Percentiles rank a stretch among this genome's conserved stretches.
Evolutionary conservation across 2,329 filamentous ascomycete genomes (phyloP).

Genomic region (Claviceps maximensis): DNA sequence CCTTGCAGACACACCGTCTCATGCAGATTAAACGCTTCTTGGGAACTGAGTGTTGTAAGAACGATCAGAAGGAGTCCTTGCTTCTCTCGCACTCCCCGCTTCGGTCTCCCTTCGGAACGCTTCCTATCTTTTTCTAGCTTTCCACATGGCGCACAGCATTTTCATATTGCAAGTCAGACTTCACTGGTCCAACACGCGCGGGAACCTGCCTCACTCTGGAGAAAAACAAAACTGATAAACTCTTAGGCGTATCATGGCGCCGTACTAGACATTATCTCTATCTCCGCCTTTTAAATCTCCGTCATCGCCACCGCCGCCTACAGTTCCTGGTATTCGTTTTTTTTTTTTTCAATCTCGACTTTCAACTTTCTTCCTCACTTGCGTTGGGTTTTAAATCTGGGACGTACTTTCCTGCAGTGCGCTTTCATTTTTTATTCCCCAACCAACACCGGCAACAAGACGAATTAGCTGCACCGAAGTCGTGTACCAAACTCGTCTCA

Average conservation of each 20-base stretch:
- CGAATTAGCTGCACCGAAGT: neutral
- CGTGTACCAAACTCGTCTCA: neutral
- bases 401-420: neutral
- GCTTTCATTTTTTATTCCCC: neutral
- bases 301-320: constrained; percentile 1
- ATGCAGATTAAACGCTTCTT: neutral
- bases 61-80: neutral
- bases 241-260: neutral
- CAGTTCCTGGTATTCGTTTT: no score
- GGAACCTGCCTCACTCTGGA: neutral
- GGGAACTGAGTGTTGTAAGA: neutral
- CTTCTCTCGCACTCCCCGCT: neutral
- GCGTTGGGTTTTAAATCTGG: neutral
- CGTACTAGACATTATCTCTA: neutral
- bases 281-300: neutral
- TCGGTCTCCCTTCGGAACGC: neutral
- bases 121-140: neutral
- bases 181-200: neutral
- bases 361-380: neutral
- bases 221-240: neutral
- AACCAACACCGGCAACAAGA: neutral
- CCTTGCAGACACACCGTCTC: neutral
- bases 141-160: constrained; percentile 1
- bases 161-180: neutral
- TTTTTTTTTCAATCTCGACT: neutral